Conservation (phyloP, 495 filamentous ascomycete species). For the Apiosordaria backusii region DNA sequence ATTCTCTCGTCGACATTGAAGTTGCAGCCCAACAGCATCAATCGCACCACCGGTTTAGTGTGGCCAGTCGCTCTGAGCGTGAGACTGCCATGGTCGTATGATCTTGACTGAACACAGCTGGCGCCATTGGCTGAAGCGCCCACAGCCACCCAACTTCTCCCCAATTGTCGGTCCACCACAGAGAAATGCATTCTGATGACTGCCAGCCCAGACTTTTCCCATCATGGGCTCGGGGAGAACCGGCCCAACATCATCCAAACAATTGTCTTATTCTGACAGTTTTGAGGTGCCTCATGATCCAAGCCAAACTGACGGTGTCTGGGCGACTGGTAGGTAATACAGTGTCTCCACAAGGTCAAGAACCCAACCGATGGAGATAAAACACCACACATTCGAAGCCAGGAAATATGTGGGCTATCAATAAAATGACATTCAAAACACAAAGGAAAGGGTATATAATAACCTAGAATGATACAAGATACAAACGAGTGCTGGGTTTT, state of each 20-base stretch:
- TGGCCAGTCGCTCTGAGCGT: neutral
- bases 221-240: neutral
- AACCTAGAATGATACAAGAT: conserved; percentile 6
- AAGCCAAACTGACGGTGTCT: neutral
- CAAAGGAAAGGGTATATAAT: conserved; percentile 12
- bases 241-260: neutral
- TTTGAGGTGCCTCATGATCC: neutral
- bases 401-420: neutral
- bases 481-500: neutral
- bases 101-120: neutral
- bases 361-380: neutral
- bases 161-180: neutral
- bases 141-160: neutral
- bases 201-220: neutral
- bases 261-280: neutral
- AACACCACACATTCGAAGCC: neutral
- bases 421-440: neutral
- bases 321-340: neutral
- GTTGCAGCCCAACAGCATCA: neutral
- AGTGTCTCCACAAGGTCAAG: neutral
- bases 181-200: neutral
- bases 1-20: neutral
- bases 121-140: neutral
- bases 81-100: neutral
- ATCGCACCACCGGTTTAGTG: neutral